phyloP scores from a whole-genome alignment of 257 asterid species.

The Cynanchum wilfordii region DNA sequence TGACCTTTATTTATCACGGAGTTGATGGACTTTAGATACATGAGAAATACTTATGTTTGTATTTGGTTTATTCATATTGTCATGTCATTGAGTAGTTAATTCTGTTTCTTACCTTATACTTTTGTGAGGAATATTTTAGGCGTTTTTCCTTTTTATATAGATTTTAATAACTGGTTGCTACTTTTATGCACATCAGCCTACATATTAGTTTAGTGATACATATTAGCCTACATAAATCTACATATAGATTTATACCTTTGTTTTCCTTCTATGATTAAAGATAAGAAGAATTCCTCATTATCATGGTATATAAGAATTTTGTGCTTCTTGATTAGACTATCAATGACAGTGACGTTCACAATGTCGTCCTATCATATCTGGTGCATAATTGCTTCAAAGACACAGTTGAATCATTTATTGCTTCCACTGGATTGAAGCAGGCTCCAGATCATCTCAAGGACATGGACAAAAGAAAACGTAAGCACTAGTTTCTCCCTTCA shows the following conservation, averaged over 20 bases:
- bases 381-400: conserved; percentile 80
- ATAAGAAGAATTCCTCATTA: neutral
- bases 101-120: neutral
- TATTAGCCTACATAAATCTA: no score
- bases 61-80: neutral
- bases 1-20: neutral
- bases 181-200: neutral
- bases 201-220: neutral
- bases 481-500: conserved; percentile 18
- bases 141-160: neutral
- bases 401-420: conserved; percentile 63
- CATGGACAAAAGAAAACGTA: conserved; percentile 84
- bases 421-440: conserved; percentile 59
- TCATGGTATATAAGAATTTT: neutral
- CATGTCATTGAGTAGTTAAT: neutral
- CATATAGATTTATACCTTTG: neutral
- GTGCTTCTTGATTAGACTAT: conserved; percentile 37
- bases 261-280: neutral
- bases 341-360: conserved; percentile 66
- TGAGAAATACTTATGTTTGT: neutral
- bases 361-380: conserved; percentile 73
- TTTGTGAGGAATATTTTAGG: neutral
- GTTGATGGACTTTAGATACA: neutral
- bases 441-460: conserved; percentile 49
- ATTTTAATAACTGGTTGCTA: neutral